A percentile compares a stretch with the other conserved stretches of the same genome.
Evolutionary conservation across 345 rosid genomes (phyloP).

Genomic region (Pugionium cornutum): DNA sequence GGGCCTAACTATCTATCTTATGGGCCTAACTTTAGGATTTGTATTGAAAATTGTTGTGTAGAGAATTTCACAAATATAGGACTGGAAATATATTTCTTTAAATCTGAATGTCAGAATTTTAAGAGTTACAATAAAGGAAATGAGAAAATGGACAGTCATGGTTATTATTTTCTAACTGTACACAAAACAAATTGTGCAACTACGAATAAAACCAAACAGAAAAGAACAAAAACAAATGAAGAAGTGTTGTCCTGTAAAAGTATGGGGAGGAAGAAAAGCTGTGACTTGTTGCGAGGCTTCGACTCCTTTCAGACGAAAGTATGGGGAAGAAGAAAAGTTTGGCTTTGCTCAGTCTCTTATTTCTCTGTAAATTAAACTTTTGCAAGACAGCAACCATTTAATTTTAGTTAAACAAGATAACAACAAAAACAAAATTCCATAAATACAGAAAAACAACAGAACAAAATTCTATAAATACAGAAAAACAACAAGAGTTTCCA

Average conservation of each 20-base stretch:
- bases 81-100: slow-evolving; percentile 13
- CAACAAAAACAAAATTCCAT: slow-evolving; percentile 16
- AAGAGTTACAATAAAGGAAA: slow-evolving; percentile 26
- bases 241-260: slow-evolving; percentile 29
- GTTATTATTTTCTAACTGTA: slow-evolving; percentile 4
- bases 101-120: slow-evolving; percentile 5
- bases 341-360: slow-evolving; percentile 33
- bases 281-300: slow-evolving; percentile 30
- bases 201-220: slow-evolving; percentile 33
- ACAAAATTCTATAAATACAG: neutral
- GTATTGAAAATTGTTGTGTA: neutral
- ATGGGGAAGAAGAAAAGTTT: neutral
- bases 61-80: slow-evolving; percentile 2
- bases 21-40: neutral
- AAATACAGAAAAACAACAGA: neutral
- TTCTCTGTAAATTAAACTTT: slow-evolving; percentile 27
- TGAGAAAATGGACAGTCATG: slow-evolving; percentile 33
- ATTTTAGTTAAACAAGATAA: slow-evolving; percentile 18
- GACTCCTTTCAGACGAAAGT: slow-evolving; percentile 25
- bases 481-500: neutral
- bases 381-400: slow-evolving; percentile 34
- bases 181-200: neutral
- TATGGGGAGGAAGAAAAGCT: slow-evolving; percentile 37
- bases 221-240: slow-evolving; percentile 35
- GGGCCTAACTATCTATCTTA: neutral